These are phyloP conservation scores for Populus pruinosa DNA, from an alignment of 345 rosid species.

Conservation along the genomic window DNA sequence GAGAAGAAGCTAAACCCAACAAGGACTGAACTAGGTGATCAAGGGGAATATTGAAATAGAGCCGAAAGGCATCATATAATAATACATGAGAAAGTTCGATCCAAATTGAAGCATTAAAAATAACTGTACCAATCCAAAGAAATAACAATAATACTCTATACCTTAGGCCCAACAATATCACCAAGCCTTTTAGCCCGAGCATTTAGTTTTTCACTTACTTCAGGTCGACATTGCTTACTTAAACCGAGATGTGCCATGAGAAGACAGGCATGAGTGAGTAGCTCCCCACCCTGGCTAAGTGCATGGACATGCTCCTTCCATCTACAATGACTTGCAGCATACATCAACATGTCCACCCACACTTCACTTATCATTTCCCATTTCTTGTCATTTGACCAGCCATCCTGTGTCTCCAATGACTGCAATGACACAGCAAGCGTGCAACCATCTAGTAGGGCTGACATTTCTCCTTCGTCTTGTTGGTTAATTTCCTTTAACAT, in stretches of 20 bases:
- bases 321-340: not conserved
- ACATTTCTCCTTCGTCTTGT: no score
- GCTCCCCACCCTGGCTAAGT: not conserved
- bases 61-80: no score
- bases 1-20: no score
- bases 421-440: not conserved
- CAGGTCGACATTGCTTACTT: not conserved
- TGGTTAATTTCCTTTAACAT: fast-evolving
- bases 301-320: not conserved
- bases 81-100: no score
- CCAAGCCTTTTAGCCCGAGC: fast-evolving
- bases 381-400: not conserved
- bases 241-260: not conserved
- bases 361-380: no score
- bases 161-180: not conserved
- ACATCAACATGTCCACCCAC: not conserved
- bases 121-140: no score
- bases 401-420: not conserved
- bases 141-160: no score
- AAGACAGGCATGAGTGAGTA: not conserved
- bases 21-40: no score
- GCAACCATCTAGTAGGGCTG: not conserved
- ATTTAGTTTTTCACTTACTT: fast-evolving
- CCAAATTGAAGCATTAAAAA: no score
- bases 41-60: no score